phyloP scores from a whole-genome alignment of 176 grass and related monocot species.

The Musa beccarii region DNA sequence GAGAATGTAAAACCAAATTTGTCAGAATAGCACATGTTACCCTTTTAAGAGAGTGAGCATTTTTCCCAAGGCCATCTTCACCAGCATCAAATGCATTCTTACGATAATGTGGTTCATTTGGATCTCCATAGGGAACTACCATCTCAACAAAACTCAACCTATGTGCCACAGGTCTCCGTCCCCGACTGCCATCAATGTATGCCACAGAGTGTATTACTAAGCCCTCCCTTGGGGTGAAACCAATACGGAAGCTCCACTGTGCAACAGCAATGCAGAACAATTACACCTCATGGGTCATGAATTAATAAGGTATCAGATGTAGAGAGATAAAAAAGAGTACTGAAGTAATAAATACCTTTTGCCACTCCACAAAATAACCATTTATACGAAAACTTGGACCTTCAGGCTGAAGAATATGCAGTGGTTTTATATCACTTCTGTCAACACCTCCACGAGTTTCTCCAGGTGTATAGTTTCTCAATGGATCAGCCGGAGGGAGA shows the following conservation, averaged over 20 bases:
- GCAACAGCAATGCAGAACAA: conserved; percentile 2
- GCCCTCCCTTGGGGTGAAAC: conserved; percentile 96
- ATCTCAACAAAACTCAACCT: conserved; percentile 99
- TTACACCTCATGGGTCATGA: background rate
- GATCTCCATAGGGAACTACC: conserved; percentile 99
- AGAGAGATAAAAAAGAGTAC: background rate
- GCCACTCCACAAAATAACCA: conserved; percentile 98
- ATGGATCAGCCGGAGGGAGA: conserved; percentile 77
- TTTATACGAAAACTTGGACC: conserved; percentile 97
- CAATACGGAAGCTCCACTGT: conserved; percentile 99
- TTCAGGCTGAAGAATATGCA: conserved; percentile 86
- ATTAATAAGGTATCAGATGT: background rate
- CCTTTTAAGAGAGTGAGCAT: conserved; percentile 98
- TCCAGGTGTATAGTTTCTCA: conserved; percentile 96
- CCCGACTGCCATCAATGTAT: conserved; percentile 91
- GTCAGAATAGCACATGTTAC: conserved; percentile 17
- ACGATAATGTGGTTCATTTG: conserved; percentile 93
- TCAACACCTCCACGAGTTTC: conserved; percentile 97
- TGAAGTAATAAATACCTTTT: conserved; percentile 52
- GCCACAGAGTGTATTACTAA: conserved; percentile 94
- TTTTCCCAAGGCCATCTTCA: conserved; percentile 99
- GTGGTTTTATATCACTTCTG: conserved; percentile 86
- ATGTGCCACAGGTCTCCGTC: conserved; percentile 81
- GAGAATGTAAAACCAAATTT: background rate
- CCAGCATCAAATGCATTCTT: conserved; percentile 99